Evolutionary conservation across 306 rosid genomes (phyloP).

Genomic region (Trifolium subterraneum): DNA sequence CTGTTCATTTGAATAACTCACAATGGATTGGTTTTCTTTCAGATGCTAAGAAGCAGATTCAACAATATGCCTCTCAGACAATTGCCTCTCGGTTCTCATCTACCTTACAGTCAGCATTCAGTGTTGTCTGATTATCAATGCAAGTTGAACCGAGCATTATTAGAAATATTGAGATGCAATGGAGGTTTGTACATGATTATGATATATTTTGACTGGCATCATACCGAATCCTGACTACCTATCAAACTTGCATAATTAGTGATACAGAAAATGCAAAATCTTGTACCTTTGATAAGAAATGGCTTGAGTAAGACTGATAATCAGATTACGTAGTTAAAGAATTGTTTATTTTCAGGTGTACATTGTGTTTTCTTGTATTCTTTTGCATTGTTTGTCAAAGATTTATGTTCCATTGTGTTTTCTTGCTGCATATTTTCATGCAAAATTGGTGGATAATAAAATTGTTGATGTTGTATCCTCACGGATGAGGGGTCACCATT

Average conservation of each 20-base stretch:
- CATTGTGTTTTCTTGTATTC: conserved; percentile 41
- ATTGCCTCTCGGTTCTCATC: conserved; percentile 80
- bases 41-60: conserved; percentile 96
- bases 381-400: conserved; percentile 10
- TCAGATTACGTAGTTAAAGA: conserved; percentile 34
- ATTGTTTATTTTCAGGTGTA: conserved; percentile 41
- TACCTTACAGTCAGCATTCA: conserved; percentile 83
- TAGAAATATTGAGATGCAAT: conserved; percentile 46
- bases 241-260: conserved; percentile 43
- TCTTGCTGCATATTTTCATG: conserved; percentile 20
- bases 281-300: conserved; percentile 46
- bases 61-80: conserved; percentile 87
- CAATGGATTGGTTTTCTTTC: conserved; percentile 48
- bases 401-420: conserved; percentile 6
- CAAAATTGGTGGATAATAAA: conserved; percentile 24
- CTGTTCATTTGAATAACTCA: conserved; percentile 30
- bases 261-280: conserved; percentile 46
- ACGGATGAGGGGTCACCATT: neutral
- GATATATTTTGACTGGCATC: conserved; percentile 42
- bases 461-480: neutral
- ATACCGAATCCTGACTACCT: conserved; percentile 38
- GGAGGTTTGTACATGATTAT: conserved; percentile 61
- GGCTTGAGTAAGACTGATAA: conserved; percentile 36
- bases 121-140: conserved; percentile 63
- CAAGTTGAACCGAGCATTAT: conserved; percentile 36